Evolutionary conservation across 306 rosid genomes (phyloP), one percentile per base, ranked within the genome.

Genomic region (Vigna reflexopilosa): DNA sequence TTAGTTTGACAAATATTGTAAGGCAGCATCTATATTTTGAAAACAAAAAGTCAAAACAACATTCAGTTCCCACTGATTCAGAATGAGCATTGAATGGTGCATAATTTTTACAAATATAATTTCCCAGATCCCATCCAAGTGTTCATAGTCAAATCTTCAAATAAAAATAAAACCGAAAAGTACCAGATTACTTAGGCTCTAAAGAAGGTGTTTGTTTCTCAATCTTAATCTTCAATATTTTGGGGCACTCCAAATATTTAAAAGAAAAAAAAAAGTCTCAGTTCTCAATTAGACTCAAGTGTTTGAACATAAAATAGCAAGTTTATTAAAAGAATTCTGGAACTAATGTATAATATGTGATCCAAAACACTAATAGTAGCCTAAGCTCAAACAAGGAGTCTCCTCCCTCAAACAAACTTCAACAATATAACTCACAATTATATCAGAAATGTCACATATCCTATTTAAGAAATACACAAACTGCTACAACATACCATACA

Each of bases 121-220:
- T 30, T 50, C 51, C 34, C 19, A 52, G 76, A 71, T 70, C 48
- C 62, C 56, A 70, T 30, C 16, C 38, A 50, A 34, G 30, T 71
- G 32, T 32, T 20, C 49, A 51, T 15, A 52, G 30, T n/a, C 11
- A 28, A 51, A 10, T 32, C 47, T 51, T 71, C 16, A n/a, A 51
- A 19, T 52, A 71, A 10, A 71, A 52, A 70, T 51, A 51, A 71
- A 71, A 71, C 47, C 6, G 19, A 52, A 51, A 51, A 9, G 48
- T 32, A 69, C 15, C 24, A 30, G 15, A 49, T 30, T 56, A 22
- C 16, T 56, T 11, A 22, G 34, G 48, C 22, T n/a, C 24, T 71
- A 11, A 51, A 51, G 76, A 51, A 51, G 63, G 22, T 17, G 50
- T n/a, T 70, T 70, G 45, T 7, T 17, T 50, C 61, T 49, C 9